These are phyloP conservation scores for Calcarisporium arbuscula DNA, from an alignment of 2,329 filamentous ascomycete genomes.

Conservation along the genomic window DNA sequence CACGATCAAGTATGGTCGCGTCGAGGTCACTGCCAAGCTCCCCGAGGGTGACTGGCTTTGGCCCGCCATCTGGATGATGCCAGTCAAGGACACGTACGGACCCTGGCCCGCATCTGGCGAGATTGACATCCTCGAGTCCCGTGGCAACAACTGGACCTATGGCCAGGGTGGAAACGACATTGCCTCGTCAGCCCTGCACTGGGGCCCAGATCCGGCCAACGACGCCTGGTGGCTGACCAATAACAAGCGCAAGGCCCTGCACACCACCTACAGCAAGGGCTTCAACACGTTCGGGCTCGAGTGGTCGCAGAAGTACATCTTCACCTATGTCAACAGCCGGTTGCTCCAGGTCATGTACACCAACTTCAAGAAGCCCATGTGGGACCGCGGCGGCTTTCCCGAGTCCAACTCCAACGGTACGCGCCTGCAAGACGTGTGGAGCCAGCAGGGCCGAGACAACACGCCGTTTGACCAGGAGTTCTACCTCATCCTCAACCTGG, in stretches of 20 bases:
- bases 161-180: conserved; percentile 75
- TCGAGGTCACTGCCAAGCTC: conserved; percentile 73
- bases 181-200: conserved; percentile 72
- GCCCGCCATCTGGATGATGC: conserved; percentile 91
- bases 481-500: conserved; percentile 70
- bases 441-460: conserved; percentile 49
- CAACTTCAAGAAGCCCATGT: conserved; percentile 64
- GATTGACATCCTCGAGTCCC: conserved; percentile 76
- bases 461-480: conserved; percentile 73
- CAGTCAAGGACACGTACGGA: conserved; percentile 65
- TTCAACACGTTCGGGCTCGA: conserved; percentile 79
- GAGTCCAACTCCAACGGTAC: conserved; percentile 59
- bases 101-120: conserved; percentile 74
- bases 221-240: conserved; percentile 83
- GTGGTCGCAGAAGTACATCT: conserved; percentile 84
- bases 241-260: conserved; percentile 66
- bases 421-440: conserved; percentile 58
- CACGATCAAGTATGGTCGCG: conserved; percentile 70
- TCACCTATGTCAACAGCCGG: conserved; percentile 77
- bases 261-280: conserved; percentile 62
- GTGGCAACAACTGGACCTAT: conserved; percentile 77
- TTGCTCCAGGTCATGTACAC: conserved; percentile 76
- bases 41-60: conserved; percentile 80
- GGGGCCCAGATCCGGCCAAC: conserved; percentile 65
- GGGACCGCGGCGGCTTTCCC: conserved; percentile 63